Evolutionary conservation across 192 early-diverging fungal species (phyloP), one percentile per base, ranked within the genome.

Genomic region (Gigaspora rosea): DNA sequence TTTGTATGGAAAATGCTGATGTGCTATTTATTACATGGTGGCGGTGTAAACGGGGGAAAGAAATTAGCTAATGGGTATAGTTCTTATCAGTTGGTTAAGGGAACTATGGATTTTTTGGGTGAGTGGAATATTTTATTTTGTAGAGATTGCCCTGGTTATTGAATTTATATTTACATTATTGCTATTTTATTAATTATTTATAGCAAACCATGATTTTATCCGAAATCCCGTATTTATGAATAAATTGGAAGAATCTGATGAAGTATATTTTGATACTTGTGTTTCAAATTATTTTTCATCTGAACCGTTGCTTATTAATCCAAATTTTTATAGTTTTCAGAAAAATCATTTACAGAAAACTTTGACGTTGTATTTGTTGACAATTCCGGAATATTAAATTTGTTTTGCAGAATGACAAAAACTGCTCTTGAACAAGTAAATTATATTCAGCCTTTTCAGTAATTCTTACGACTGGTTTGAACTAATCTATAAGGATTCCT

Each of bases 1-100:
- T 99, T 97, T 81, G 73, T 94, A 50, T 91, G 94, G 49, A 85
- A 89, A 51, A 93, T 97, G 94, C 65, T 96, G n/a, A 90, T 97
- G 85, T 94, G 86, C 0, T 96, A 93, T 79, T 84, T 99, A 59
- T 81, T 99, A 67, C 81, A 92, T 65, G 82, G 85, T 20, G 89
- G 86, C 48, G 86, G 84, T 1, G 67, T 82, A 12, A 86, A 85
- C 47, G 89, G 82, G 57, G 83, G 84, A 9, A 91, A 88, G 82
- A 90, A 87, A 66, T 79, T 96, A 46, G 85, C 88, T 15, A 85
- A 84, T 46, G 85, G 87, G 15, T 95, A 92, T 84, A 93, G 88
- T 80, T 90, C 93, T 9, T 95, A 95, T 82, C 94, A 96, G 81
- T 85, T 99, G 79, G 84, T 96, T 66, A 90, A 91, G 57, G 91